These are phyloP conservation scores for Colletotrichum karsti DNA, from an alignment of 2,329 filamentous ascomycete genomes.

Conservation along the genomic window DNA sequence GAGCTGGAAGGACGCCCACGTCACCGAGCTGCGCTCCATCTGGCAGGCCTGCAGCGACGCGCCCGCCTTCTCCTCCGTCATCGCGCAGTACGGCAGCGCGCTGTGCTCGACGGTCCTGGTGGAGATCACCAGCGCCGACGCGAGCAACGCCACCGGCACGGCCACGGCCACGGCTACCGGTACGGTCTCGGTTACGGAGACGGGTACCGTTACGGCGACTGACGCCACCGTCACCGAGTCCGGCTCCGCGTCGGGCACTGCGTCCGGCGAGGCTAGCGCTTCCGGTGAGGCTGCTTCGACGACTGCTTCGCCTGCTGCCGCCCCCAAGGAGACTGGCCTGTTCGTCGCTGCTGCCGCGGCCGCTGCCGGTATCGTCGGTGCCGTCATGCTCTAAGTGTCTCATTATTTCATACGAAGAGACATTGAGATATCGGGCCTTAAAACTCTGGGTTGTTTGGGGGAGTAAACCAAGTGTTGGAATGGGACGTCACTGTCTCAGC, in stretches of 20 bases:
- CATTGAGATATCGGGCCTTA: too few species aligned
- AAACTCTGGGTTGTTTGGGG: not conserved
- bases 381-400: conserved; percentile 3
- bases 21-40: conserved; percentile 30
- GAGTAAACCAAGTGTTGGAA: not conserved
- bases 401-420: not conserved
- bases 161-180: not conserved
- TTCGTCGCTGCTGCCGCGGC: conserved; percentile 15
- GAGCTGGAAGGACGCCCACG: conserved; percentile 35
- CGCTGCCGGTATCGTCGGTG: conserved; percentile 15
- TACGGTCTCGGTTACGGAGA: not conserved
- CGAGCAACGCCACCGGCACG: not conserved
- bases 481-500: too few species aligned
- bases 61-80: conserved; percentile 20
- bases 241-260: not conserved
- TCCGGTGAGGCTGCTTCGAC: not conserved
- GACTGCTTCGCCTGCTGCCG: not conserved
- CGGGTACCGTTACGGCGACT: not conserved
- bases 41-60: conserved; percentile 36
- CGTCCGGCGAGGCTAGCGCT: not conserved
- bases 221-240: not conserved
- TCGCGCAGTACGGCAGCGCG: not conserved
- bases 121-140: not conserved
- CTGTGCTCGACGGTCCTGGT: conserved; percentile 12
- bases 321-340: conserved; percentile 23